Evolutionary conservation across 2,329 filamentous ascomycete species (phyloP), one percentile per base, ranked within the genome.

Genomic region (Emmonsiellopsis sp.): DNA sequence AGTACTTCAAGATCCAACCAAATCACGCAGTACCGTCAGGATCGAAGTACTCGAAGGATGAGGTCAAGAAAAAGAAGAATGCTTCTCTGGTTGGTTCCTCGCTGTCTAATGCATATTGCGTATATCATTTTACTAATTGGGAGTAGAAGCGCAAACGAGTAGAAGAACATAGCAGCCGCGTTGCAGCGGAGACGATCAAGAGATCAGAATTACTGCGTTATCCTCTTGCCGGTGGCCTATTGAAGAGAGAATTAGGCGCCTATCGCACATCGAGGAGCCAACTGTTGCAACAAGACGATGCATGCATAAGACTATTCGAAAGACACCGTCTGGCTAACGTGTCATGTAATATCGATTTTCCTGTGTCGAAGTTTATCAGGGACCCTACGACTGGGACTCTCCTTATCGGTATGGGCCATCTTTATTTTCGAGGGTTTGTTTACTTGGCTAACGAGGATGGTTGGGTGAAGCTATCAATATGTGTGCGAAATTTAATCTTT

Each of bases 1-100:
- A 81, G 58, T 88, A 87, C 62, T 88, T 87, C 68, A 84, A 81
- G 61, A 79, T 87, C 49, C 80, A 85, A 63, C 61, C 70, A 26
- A 73, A 70, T 51, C 70, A 76, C 56, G 75, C 74, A 13, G 80
- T 80, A 0, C 76, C 81, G 0, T 58, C 47, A 26, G 55, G 58
- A 16, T 62, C 61, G 2, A 55, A 51, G 47, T 53, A 62, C n/a
- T 55, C 57, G 13, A 54, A 54, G 7, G 42, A 59, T 45, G 55
- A 55, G 7, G 42, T 52, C 8, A 52, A 38, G 31, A 41, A 43
- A 54, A 37, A 40, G 35, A 7, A 54, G 48, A 35, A 41, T 6
- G 8, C 13, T 7, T 49, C 51, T 31, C 45, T 51, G 4, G 51
- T 46, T 11, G 54, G 45, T 55, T 26, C 54, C 61, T 55, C 31